Evolutionary conservation across 1,284 basidiomycete species (phyloP).

Genomic region (Ustilago crameri): DNA sequence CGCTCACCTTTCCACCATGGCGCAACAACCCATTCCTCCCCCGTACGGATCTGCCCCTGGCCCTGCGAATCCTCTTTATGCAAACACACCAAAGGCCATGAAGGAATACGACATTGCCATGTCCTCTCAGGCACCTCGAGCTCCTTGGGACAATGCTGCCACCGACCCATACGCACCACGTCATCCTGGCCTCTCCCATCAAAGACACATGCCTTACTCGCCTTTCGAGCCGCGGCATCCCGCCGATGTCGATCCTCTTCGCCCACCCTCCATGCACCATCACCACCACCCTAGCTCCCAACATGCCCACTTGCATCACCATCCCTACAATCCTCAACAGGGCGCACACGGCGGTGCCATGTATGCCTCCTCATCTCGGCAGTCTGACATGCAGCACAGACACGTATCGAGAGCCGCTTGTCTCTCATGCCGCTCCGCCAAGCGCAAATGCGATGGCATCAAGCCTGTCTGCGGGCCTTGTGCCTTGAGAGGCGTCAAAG

Average conservation of each 20-base stretch:
- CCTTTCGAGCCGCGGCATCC: slow-evolving; percentile 25
- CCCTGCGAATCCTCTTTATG: slow-evolving; percentile 15
- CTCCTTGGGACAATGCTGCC: slow-evolving; percentile 13
- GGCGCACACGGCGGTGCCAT: slow-evolving; percentile 4
- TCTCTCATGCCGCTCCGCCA: slow-evolving; percentile 57
- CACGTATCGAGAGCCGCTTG: slow-evolving; percentile 56
- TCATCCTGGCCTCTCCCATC: slow-evolving; percentile 19
- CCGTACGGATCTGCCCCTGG: slow-evolving; percentile 16
- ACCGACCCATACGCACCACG: slow-evolving; percentile 24
- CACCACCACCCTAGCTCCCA: slow-evolving; percentile 28
- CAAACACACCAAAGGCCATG: slow-evolving; percentile 25
- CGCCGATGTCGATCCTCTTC: slow-evolving; percentile 21
- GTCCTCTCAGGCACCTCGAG: slow-evolving; percentile 5
- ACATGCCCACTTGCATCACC: slow-evolving; percentile 33
- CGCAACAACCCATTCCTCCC: slow-evolving; percentile 24
- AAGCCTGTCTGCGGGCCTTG: slow-evolving; percentile 59
- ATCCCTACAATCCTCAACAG: slow-evolving; percentile 15
- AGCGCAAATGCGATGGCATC: slow-evolving; percentile 59
- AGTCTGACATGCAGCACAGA: slow-evolving; percentile 38
- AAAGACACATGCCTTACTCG: slow-evolving; percentile 15
- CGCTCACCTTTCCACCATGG: slow-evolving; percentile 17
- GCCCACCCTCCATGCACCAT: slow-evolving; percentile 10
- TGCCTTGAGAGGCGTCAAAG: slow-evolving; percentile 50
- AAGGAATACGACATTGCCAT: slow-evolving; percentile 33
- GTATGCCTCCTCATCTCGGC: slow-evolving; percentile 25